Percentiles rank a stretch among this genome's conserved stretches.
Conservation (phyloP, 108 stramenopile species). For the Hondaea fermentalgiana region DNA sequence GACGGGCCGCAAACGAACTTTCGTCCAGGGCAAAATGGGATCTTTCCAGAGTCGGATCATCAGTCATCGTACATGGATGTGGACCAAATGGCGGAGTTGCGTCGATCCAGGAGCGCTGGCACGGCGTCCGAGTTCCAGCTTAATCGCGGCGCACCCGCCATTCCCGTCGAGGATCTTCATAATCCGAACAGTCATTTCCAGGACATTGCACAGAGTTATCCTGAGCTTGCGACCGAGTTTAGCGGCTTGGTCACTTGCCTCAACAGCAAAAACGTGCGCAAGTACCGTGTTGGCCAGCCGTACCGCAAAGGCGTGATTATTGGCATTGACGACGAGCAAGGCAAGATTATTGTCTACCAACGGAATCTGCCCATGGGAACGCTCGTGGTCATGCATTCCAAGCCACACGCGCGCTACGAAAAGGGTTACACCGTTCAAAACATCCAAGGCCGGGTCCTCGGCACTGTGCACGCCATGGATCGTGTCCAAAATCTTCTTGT, state of each 20-base stretch:
- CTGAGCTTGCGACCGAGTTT: not conserved
- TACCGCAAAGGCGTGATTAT: conserved; percentile 13
- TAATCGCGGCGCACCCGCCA: conserved; percentile 6
- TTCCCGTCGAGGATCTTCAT: not conserved
- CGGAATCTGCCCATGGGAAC: not conserved
- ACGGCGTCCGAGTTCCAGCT: conserved; percentile 1
- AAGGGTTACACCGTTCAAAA: not conserved
- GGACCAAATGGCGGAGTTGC: not conserved
- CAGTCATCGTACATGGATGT: not conserved
- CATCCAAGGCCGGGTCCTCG: not conserved
- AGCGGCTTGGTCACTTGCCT: not conserved
- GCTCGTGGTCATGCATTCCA: not conserved
- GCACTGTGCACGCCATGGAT: conserved; percentile 4
- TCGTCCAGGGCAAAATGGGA: not conserved
- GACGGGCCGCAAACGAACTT: not conserved
- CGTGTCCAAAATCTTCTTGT: not conserved
- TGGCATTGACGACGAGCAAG: conserved; percentile 11
- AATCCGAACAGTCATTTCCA: not conserved
- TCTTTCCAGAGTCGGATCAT: not conserved
- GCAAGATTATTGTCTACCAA: conserved; percentile 4
- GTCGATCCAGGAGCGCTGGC: not conserved
- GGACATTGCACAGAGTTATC: not conserved
- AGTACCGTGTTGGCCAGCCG: not conserved
- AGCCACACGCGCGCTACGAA: not conserved
- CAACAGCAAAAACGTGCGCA: conserved; percentile 9